These are phyloP conservation scores for Pluteus cervinus DNA, from an alignment of 768 basidiomycete species.

Conservation along the genomic window DNA sequence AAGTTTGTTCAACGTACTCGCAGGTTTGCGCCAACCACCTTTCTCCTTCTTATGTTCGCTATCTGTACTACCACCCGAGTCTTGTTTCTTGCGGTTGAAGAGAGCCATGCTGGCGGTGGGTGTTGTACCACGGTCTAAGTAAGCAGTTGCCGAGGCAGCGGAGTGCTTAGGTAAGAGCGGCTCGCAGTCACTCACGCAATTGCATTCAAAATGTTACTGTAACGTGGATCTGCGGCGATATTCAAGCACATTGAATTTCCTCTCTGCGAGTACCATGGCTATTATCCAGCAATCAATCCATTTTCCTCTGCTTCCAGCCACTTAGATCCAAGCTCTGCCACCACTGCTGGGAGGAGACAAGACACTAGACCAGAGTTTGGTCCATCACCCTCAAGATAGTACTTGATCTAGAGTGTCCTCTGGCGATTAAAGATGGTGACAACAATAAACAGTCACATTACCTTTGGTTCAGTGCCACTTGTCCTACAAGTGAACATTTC, in stretches of 20 bases:
- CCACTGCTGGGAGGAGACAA: conserved; percentile 44
- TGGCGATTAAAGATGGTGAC: not conserved
- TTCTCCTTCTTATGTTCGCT: conserved; percentile 72
- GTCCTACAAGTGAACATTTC: conserved; percentile 40
- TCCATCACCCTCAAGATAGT: conserved; percentile 80
- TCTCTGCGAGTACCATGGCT: no score
- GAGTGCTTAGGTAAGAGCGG: no score
- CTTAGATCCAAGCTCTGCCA: conserved; percentile 50
- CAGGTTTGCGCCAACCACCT: conserved; percentile 78
- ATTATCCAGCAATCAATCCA: no score
- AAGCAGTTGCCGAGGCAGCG: no score
- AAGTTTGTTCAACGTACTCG: conserved; percentile 72
- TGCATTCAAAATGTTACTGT: no score
- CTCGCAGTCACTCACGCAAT: no score
- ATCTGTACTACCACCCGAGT: conserved; percentile 33
- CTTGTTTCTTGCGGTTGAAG: conserved; percentile 49
- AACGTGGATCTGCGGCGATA: no score
- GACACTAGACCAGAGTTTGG: conserved; percentile 40
- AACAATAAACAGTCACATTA: conserved; percentile 16
- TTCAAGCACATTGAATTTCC: no score
- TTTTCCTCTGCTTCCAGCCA: conserved; percentile 67
- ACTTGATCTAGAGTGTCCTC: conserved; percentile 61
- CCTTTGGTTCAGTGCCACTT: conserved; percentile 90
- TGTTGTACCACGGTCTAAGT: no score
- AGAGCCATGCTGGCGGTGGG: conserved; percentile 41